These are phyloP conservation scores for Fraxinus baroniana DNA, from an alignment of 305 asterid species.

Conservation along the genomic window DNA sequence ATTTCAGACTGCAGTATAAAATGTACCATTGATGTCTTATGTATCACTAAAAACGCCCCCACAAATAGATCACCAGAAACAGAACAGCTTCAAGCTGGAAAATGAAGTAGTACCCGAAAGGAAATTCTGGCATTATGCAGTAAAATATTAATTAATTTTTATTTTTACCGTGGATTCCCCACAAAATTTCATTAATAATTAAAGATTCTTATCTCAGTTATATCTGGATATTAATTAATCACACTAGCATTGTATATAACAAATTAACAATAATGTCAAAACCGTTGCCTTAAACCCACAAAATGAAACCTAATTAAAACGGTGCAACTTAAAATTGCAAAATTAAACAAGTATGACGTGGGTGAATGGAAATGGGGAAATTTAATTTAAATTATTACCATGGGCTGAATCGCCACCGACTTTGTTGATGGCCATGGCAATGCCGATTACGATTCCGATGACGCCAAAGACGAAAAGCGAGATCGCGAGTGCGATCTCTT, in stretches of 20 bases:
- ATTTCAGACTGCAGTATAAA: neutral
- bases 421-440: conserved; percentile 67
- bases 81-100: neutral
- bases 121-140: neutral
- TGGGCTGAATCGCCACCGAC: conserved; percentile 92
- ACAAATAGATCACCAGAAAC: neutral
- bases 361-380: neutral
- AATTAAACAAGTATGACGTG: neutral
- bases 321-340: neutral
- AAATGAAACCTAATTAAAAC: neutral
- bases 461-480: conserved; percentile 79
- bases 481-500: conserved; percentile 88
- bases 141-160: neutral
- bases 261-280: neutral
- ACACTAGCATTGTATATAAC: neutral
- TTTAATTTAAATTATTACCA: conserved; percentile 33
- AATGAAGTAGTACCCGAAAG: neutral
- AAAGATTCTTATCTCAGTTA: neutral
- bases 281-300: neutral
- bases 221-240: neutral
- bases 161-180: neutral
- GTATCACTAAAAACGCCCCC: neutral
- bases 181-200: neutral
- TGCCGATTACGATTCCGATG: conserved; percentile 61
- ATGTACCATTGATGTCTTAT: neutral